phyloP scores from a whole-genome alignment of 164 flowering plant genomes.

The Amborella trichopoda region DNA sequence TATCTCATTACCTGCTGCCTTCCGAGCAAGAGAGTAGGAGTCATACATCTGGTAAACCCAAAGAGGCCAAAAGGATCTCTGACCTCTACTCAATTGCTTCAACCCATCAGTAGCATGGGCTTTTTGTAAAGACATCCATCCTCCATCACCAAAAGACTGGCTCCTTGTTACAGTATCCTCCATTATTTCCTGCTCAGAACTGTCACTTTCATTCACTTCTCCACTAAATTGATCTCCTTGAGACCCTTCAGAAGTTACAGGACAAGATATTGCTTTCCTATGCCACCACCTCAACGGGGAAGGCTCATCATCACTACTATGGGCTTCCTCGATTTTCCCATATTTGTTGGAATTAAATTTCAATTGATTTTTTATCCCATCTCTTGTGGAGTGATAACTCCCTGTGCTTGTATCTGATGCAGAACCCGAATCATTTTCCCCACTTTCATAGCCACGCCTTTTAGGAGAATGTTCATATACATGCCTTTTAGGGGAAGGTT shows the following conservation, averaged over 20 bases:
- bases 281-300: no score
- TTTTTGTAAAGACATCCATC: constrained; percentile 10
- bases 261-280: constrained; percentile 13
- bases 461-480: no score
- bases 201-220: constrained; percentile 10
- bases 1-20: constrained; percentile 80
- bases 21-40: constrained; percentile 70
- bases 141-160: constrained; percentile 11
- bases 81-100: constrained; percentile 21
- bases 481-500: no score
- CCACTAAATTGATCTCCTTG: constrained; percentile 5
- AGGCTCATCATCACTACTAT: constrained; percentile 49
- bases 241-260: constrained; percentile 15
- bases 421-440: constrained; percentile 37
- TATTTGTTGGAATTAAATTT: constrained; percentile 26
- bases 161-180: constrained; percentile 9
- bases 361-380: constrained; percentile 43
- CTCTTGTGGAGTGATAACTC: constrained; percentile 49
- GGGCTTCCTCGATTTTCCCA: constrained; percentile 40
- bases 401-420: constrained; percentile 61
- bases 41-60: constrained; percentile 96
- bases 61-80: constrained; percentile 72
- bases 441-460: no score
- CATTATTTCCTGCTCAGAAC: not conserved
- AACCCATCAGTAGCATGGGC: constrained; percentile 10